A percentile compares a stretch with the other conserved stretches of the same genome.
Conservation (phyloP, 177 flowering plant species). For the Vitis hybrid region DNA sequence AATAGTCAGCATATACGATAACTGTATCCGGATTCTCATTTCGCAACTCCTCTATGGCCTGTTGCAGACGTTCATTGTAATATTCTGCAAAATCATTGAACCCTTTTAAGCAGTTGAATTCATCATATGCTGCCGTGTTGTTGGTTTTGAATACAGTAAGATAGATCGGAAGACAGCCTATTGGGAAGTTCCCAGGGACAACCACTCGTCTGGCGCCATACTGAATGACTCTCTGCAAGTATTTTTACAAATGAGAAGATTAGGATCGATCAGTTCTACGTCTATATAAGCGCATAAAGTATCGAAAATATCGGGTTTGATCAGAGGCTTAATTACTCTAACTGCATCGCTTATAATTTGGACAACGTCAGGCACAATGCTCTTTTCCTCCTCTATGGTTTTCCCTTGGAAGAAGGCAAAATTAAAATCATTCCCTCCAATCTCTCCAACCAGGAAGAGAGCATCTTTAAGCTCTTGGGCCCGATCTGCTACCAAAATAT, state of each 20-base stretch:
- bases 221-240: slow-evolving; percentile 7
- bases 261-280: background rate
- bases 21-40: slow-evolving; percentile 8
- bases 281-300: too few relatives aligned
- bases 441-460: slow-evolving; percentile 12
- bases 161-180: slow-evolving; percentile 18
- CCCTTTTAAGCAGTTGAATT: slow-evolving; percentile 8
- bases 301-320: too few relatives aligned
- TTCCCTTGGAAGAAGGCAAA: slow-evolving; percentile 3
- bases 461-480: background rate
- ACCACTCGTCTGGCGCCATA: slow-evolving; percentile 13
- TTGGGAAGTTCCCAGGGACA: slow-evolving; percentile 23
- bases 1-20: slow-evolving; percentile 12
- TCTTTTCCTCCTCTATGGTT: background rate
- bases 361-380: slow-evolving; percentile 1
- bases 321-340: background rate
- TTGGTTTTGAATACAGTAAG: slow-evolving; percentile 11
- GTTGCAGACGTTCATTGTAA: slow-evolving; percentile 7
- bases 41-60: slow-evolving; percentile 8
- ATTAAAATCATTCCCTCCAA: slow-evolving; percentile 9
- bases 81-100: slow-evolving; percentile 13
- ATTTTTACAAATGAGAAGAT: background rate
- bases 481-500: background rate
- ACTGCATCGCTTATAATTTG: background rate
- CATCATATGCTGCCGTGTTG: slow-evolving; percentile 5